A percentile compares a stretch with the other conserved stretches of the same genome.
These are phyloP conservation scores for Ganoderma multipileum DNA, from an alignment of 1,284 basidiomycete genomes.

Conservation along the genomic window DNA sequence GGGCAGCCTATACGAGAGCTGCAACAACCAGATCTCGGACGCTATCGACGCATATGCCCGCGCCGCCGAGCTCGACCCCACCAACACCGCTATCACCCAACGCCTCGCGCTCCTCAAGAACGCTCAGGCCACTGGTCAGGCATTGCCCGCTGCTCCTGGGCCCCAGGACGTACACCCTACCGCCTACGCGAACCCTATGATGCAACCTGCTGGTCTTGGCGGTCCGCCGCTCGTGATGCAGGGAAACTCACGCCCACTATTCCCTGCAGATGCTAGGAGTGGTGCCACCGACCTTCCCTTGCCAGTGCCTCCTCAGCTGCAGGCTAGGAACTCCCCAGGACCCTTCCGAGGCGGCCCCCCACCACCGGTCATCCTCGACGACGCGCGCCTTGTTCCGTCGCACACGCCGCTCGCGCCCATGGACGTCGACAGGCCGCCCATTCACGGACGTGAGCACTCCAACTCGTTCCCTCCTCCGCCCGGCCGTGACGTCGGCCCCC, in stretches of 20 bases:
- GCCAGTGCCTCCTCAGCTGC: slow-evolving; percentile 62
- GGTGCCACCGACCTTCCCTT: slow-evolving; percentile 64
- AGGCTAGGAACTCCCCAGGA: slow-evolving; percentile 60
- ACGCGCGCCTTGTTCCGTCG: slow-evolving; percentile 63
- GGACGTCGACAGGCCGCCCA: slow-evolving; percentile 77
- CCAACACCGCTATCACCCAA: slow-evolving; percentile 80
- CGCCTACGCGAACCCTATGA: slow-evolving; percentile 82
- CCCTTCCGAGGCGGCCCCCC: slow-evolving; percentile 82
- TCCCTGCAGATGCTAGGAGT: slow-evolving; percentile 71
- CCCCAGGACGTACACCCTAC: slow-evolving; percentile 97
- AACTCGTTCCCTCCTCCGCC: slow-evolving; percentile 42
- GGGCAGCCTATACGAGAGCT: slow-evolving; percentile 95
- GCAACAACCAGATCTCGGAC: slow-evolving; percentile 99
- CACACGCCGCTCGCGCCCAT: slow-evolving; percentile 83
- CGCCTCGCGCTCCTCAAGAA: slow-evolving; percentile 81
- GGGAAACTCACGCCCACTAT: slow-evolving; percentile 50
- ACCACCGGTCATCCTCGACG: slow-evolving; percentile 78
- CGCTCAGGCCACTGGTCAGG: slow-evolving; percentile 81
- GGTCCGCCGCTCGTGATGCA: slow-evolving; percentile 70
- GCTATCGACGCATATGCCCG: slow-evolving; percentile 98
- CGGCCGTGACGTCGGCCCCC: slow-evolving; percentile 50
- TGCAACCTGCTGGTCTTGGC: slow-evolving; percentile 65
- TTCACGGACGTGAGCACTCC: slow-evolving; percentile 58
- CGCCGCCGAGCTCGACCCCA: slow-evolving; percentile 89
- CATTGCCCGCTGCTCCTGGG: slow-evolving; percentile 83